A percentile compares a stretch with the other conserved stretches of the same genome.
Evolutionary conservation across 306 rosid species (phyloP).

Genomic region (Sesbania bispinosa): DNA sequence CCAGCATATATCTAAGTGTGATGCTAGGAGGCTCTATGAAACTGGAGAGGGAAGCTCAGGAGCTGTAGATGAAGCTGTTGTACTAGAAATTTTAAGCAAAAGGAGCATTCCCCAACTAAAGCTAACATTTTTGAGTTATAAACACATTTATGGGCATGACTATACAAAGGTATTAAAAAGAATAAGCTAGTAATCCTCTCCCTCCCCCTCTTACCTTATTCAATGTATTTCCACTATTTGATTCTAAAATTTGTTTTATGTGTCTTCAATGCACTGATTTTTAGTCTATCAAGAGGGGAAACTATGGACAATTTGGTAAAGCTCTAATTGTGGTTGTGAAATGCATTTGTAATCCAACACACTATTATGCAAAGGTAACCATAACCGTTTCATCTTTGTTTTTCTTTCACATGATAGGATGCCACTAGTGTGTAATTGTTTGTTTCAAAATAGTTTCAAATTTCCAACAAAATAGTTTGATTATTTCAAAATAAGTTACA

Average conservation of each 20-base stretch:
- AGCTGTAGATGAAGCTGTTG: conserved; percentile 52
- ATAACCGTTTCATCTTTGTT: not conserved
- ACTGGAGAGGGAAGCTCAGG: conserved; percentile 56
- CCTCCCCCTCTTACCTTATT: not conserved
- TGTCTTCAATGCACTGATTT: too few relatives aligned
- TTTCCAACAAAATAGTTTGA: not conserved
- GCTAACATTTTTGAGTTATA: conserved; percentile 60
- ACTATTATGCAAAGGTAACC: conserved; percentile 62
- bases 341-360: conserved; percentile 51
- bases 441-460: not conserved
- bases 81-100: conserved; percentile 65
- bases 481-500: not conserved
- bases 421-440: not conserved
- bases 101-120: conserved; percentile 72
- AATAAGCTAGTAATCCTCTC: not conserved
- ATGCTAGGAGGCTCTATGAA: conserved; percentile 69
- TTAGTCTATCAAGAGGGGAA: conserved; percentile 48
- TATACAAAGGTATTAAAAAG: conserved; percentile 45
- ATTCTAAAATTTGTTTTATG: conserved; percentile 4
- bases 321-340: conserved; percentile 43
- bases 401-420: not conserved
- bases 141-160: conserved; percentile 73
- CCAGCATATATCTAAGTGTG: conserved; percentile 66
- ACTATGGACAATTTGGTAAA: conserved; percentile 47
- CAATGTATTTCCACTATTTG: not conserved